phyloP scores from a whole-genome alignment of 1,284 basidiomycete genomes.

The Gymnopus androsaceus region DNA sequence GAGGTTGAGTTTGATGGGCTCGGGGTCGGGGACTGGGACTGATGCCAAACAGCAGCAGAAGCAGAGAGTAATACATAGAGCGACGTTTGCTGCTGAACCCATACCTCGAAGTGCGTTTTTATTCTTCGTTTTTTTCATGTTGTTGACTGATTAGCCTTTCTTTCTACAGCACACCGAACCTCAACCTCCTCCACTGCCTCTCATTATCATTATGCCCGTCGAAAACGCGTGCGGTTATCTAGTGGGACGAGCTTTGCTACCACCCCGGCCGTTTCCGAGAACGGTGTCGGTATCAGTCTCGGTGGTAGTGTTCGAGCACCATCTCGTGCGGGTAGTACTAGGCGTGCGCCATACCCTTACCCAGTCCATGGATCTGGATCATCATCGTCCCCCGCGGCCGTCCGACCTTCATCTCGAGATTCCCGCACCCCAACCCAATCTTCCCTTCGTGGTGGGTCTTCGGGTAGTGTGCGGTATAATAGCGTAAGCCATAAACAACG shows the following conservation, averaged over 20 bases:
- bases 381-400: no score
- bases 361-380: background rate
- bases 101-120: constrained; percentile 39
- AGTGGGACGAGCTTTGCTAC: constrained; percentile 30
- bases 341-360: constrained; percentile 1
- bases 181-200: constrained; percentile 52
- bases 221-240: constrained; percentile 66
- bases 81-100: constrained; percentile 48
- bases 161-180: constrained; percentile 40
- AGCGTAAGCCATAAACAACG: background rate
- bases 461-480: background rate
- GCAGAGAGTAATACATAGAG: constrained; percentile 23
- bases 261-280: background rate
- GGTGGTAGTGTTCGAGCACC: constrained; percentile 10
- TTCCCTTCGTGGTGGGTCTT: background rate
- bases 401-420: background rate
- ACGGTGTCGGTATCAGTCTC: no score
- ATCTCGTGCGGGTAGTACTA: constrained; percentile 19
- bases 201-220: constrained; percentile 67
- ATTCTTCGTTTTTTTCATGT: constrained; percentile 6
- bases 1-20: constrained; percentile 31
- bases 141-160: constrained; percentile 8
- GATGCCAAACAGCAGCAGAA: constrained; percentile 29
- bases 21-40: constrained; percentile 24
- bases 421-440: constrained; percentile 3